phyloP scores from a whole-genome alignment of 495 filamentous ascomycete species.

The Melanomma pulvis-pyrius region DNA sequence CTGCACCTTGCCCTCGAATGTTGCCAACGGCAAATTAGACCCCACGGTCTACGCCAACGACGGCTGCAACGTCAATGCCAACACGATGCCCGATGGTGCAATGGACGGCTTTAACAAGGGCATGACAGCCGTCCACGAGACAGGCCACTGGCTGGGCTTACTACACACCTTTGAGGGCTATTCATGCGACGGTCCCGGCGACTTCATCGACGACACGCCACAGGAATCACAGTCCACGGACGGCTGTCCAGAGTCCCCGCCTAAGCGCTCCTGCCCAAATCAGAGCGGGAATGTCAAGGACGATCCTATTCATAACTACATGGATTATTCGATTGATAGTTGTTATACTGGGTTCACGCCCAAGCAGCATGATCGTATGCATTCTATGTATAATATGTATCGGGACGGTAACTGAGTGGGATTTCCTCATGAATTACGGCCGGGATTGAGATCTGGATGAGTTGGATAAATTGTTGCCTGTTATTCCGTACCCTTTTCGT shows the following conservation, averaged over 20 bases:
- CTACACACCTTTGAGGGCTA: conserved; percentile 68
- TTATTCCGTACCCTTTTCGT: not conserved
- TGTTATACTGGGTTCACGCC: conserved; percentile 44
- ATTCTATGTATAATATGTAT: conserved; percentile 43
- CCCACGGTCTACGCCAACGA: conserved; percentile 52
- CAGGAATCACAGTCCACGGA: conserved; percentile 54
- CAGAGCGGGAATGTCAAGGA: conserved; percentile 49
- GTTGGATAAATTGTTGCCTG: not conserved
- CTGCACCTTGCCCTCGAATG: conserved; percentile 52
- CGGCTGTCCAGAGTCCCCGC: conserved; percentile 58
- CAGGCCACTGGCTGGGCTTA: conserved; percentile 68
- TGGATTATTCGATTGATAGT: conserved; percentile 65
- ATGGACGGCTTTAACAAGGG: conserved; percentile 60
- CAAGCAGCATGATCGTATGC: conserved; percentile 40
- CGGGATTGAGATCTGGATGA: not conserved
- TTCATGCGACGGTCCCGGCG: conserved; percentile 57
- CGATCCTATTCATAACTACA: conserved; percentile 65
- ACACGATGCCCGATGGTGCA: conserved; percentile 58
- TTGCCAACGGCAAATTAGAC: conserved; percentile 36
- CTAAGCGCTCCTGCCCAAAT: conserved; percentile 56
- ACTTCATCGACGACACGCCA: conserved; percentile 63
- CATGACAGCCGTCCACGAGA: conserved; percentile 64
- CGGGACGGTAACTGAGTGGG: conserved; percentile 37
- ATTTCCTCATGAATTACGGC: not conserved
- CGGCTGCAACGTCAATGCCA: conserved; percentile 61